These are phyloP conservation scores for Annona cherimola DNA, from an alignment of 164 flowering plant species.

Conservation along the genomic window DNA sequence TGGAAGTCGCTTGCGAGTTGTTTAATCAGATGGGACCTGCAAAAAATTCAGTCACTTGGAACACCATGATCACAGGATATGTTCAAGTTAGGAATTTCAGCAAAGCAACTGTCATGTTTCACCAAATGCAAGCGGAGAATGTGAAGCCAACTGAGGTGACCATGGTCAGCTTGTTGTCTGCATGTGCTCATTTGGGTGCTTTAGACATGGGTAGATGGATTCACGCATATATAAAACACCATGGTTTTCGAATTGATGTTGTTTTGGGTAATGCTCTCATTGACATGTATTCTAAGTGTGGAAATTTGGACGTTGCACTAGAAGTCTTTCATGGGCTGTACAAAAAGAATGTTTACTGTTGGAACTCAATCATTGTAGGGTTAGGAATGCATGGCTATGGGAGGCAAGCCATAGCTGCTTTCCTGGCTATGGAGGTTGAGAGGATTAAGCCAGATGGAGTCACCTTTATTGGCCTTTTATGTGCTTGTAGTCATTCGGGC, in stretches of 20 bases:
- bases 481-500: constrained; percentile 42
- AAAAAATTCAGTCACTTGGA: constrained; percentile 35
- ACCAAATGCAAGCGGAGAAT: constrained; percentile 26
- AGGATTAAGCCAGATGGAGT: constrained; percentile 32
- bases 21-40: constrained; percentile 27
- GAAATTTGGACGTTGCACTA: constrained; percentile 28
- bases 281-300: constrained; percentile 44
- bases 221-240: constrained; percentile 28
- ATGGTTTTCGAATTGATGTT: constrained; percentile 24
- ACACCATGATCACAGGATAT: constrained; percentile 32
- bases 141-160: constrained; percentile 35
- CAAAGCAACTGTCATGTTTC: constrained; percentile 22
- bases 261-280: constrained; percentile 35
- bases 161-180: constrained; percentile 39
- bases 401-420: constrained; percentile 30
- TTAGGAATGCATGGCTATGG: constrained; percentile 42
- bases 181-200: constrained; percentile 45
- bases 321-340: constrained; percentile 28
- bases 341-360: constrained; percentile 30
- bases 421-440: constrained; percentile 25
- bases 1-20: constrained; percentile 24
- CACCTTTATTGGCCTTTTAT: constrained; percentile 38
- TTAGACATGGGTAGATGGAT: constrained; percentile 37
- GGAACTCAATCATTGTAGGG: constrained; percentile 38
- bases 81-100: constrained; percentile 19